Evolutionary conservation across 108 stramenopile species (phyloP), one percentile per base, ranked within the genome.

Genomic region (Nitzschia palea): DNA sequence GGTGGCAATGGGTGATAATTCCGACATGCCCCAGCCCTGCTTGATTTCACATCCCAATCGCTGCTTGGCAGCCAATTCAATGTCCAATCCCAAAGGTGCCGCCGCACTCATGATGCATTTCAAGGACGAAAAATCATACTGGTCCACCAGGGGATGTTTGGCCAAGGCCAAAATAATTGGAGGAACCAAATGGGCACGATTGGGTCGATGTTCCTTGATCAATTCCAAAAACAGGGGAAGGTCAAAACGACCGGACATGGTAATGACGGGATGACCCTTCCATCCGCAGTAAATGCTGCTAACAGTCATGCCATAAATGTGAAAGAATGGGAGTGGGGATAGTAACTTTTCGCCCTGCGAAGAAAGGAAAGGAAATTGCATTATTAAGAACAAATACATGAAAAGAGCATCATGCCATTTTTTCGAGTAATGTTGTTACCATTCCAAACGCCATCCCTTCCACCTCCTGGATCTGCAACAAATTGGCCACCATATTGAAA

Each of bases 1-100:
- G 3, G 89, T 87, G 0, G 80, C 91, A 36, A 91, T 54, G 2
- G 88, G 89, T n/a, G 73, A 73, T 26, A 90, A 48, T 43, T 97
- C 96, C 18, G 83, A 86, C 91, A 94, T 91, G 12, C 96, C 96
- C 89, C 92, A 97, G 42, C 74, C 90, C 69, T 97, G 96, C 63
- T 93, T 91, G 32, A 95, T 74, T 33, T 62, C 30, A 57, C 78
- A 63, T 6, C 63, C 57, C 22, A 97, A 47, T 8, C 96, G 79
- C 18, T 85, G 53, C 56, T 34, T 80, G n/a, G 80, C 86, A 3
- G 81, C 85, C 22, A 65, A 48, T 71, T 92, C 87, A 8, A 78
- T 82, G 0, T 91, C 91, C 20, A 48, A 64, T 26, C 86, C 89
- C 48, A 97, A 65, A 15, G 97, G 95, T 23, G 97, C 95, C 3